Evolutionary conservation across 306 rosid genomes (phyloP).

Genomic region (Lathyrus aphaca): DNA sequence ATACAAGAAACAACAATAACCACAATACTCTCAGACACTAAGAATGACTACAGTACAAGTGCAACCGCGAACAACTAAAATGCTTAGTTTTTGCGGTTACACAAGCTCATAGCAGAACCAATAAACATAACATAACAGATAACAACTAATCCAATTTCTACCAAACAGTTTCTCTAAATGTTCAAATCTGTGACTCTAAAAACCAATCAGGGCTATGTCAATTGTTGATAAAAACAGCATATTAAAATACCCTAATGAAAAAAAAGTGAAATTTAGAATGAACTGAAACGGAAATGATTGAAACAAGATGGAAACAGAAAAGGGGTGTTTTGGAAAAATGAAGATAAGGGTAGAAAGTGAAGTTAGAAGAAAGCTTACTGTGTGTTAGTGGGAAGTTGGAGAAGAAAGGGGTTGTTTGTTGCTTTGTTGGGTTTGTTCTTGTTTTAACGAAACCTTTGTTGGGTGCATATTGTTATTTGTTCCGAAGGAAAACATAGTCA

Average conservation of each 20-base stretch:
- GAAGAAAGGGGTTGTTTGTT: background rate
- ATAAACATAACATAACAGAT: background rate
- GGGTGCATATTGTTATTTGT: background rate
- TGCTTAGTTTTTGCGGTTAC: too few relatives aligned
- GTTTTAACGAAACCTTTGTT: background rate
- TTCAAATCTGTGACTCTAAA: background rate
- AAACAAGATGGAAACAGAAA: background rate
- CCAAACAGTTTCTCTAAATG: background rate
- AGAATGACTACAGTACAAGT: background rate
- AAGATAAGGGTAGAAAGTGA: background rate
- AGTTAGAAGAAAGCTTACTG: conserved; percentile 31
- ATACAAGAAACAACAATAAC: conserved; percentile 22
- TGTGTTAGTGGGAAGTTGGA: conserved; percentile 11
- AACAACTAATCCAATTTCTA: conserved; percentile 7
- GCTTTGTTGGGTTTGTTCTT: background rate
- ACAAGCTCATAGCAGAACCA: background rate
- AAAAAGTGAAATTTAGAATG: background rate
- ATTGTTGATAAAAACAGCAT: background rate
- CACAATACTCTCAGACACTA: background rate
- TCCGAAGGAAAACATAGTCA: conserved; percentile 3
- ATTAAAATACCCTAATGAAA: background rate
- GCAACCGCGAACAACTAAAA: conserved; percentile 9
- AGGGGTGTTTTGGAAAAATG: conserved; percentile 7
- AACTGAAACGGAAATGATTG: background rate
- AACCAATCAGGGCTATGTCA: background rate